Conservation (phyloP, 768 basidiomycete genomes). For the Gloeopeniophorella convolvens region DNA sequence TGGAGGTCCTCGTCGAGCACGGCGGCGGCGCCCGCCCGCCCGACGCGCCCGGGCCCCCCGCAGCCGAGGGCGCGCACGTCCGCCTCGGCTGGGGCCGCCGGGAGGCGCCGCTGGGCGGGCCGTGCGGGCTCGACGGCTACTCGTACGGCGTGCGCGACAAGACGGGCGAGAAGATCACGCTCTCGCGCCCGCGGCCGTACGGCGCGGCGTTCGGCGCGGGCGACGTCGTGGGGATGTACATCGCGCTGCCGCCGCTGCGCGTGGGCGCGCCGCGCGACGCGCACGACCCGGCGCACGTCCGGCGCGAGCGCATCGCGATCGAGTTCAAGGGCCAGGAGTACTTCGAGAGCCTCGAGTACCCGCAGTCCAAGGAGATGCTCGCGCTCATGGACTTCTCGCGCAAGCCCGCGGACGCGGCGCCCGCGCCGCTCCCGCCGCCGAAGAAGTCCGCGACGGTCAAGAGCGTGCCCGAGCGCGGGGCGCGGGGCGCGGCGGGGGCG, state of each 20-base stretch:
- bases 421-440: constrained; percentile 46
- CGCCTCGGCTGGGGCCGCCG: constrained; percentile 88
- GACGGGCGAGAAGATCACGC: constrained; percentile 83
- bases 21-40: constrained; percentile 57
- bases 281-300: constrained; percentile 74
- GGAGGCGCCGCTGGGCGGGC: constrained; percentile 90
- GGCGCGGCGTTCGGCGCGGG: constrained; percentile 69
- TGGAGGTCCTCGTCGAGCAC: constrained; percentile 78
- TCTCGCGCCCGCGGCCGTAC: constrained; percentile 77
- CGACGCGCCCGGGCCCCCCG: constrained; percentile 36
- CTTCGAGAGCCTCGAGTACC: constrained; percentile 90
- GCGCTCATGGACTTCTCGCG: constrained; percentile 65
- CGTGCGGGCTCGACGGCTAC: constrained; percentile 90
- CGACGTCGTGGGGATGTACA: constrained; percentile 91
- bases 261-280: constrained; percentile 54
- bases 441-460: constrained; percentile 70
- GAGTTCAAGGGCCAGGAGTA: constrained; percentile 96
- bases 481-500: too few species aligned
- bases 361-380: constrained; percentile 86
- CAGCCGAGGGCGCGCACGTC: constrained; percentile 67
- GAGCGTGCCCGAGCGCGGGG: constrained; percentile 54
- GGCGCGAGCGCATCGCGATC: constrained; percentile 88
- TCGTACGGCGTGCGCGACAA: constrained; percentile 90
- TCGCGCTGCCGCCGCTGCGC: constrained; percentile 71
- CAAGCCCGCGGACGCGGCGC: constrained; percentile 25